These are phyloP conservation scores for Fraxinus sp. DNA, from an alignment of 305 asterid species.

Conservation along the genomic window DNA sequence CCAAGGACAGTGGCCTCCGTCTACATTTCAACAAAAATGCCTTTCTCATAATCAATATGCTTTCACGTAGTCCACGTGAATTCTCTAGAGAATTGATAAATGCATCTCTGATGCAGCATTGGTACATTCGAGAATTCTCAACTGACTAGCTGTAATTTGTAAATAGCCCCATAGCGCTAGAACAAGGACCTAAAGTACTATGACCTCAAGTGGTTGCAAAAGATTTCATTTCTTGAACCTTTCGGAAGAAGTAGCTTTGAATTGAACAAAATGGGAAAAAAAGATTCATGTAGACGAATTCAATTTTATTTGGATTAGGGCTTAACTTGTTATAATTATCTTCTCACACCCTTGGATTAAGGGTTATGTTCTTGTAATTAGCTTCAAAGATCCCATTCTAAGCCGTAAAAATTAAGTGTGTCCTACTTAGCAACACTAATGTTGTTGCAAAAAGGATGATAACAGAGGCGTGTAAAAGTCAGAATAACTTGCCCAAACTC, in stretches of 20 bases:
- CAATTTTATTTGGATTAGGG: not conserved
- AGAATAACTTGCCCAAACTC: constrained; percentile 2
- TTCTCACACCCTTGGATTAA: not conserved
- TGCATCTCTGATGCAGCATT: not conserved
- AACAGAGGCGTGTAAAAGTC: constrained; percentile 1
- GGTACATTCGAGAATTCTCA: not conserved
- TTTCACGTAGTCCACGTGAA: not conserved
- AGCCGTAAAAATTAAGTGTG: not conserved
- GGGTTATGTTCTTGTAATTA: not conserved
- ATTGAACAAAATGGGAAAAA: not conserved
- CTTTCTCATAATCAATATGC: not conserved
- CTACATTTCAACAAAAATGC: not conserved
- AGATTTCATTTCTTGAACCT: not conserved
- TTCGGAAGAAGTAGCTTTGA: not conserved
- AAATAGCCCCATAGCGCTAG: too few species aligned
- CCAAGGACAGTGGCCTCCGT: not conserved
- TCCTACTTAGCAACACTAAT: not conserved
- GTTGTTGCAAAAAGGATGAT: constrained; percentile 8
- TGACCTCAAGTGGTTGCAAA: not conserved
- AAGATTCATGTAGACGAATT: not conserved
- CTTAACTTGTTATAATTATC: not conserved
- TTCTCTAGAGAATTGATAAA: not conserved
- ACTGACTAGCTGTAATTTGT: too few species aligned
- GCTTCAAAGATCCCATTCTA: not conserved
- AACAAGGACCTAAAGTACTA: not conserved